A percentile compares a stretch with the other conserved stretches of the same genome.
Evolutionary conservation across 2,329 filamentous ascomycete species (phyloP).

Genomic region (Claviceps sp.): DNA sequence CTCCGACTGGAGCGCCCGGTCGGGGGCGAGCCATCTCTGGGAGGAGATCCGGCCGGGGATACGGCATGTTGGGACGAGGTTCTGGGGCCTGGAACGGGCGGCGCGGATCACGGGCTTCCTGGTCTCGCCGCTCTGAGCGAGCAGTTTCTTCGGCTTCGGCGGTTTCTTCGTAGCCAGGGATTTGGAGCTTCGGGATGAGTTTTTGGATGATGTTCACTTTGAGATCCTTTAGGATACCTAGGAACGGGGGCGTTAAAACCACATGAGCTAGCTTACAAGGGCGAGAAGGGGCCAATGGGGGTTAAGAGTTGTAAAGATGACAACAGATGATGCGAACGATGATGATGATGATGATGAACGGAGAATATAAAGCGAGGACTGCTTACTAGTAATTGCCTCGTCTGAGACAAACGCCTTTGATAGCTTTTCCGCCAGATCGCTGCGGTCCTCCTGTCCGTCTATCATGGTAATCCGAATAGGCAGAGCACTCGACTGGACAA

Average conservation of each 20-base stretch:
- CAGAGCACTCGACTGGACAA: slow-evolving; percentile 46
- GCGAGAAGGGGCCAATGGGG: no score
- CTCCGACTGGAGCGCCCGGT: slow-evolving; percentile 53
- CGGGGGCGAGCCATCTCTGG: slow-evolving; percentile 41
- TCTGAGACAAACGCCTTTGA: slow-evolving; percentile 60
- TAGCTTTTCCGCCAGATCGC: slow-evolving; percentile 33
- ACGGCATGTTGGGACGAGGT: slow-evolving; percentile 50
- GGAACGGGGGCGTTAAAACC: not conserved
- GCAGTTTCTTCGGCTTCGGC: slow-evolving; percentile 29
- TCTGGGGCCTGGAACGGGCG: slow-evolving; percentile 22
- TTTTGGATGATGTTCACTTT: slow-evolving; percentile 74
- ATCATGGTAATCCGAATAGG: slow-evolving; percentile 42
- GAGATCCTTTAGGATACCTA: slow-evolving; percentile 56
- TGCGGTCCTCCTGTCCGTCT: slow-evolving; percentile 32
- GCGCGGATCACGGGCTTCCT: slow-evolving; percentile 23
- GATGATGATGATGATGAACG: no score
- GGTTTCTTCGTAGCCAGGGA: slow-evolving; percentile 63
- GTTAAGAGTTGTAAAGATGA: no score
- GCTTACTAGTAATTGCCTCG: slow-evolving; percentile 42
- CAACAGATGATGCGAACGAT: no score
- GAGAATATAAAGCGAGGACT: no score
- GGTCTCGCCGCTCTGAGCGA: slow-evolving; percentile 25
- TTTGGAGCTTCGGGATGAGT: slow-evolving; percentile 62
- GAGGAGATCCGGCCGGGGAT: slow-evolving; percentile 53
- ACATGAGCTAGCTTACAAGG: no score